Evolutionary conservation across 176 grass and related monocot species (phyloP), one percentile per base, ranked within the genome.

Genomic region (Themeda triandra): DNA sequence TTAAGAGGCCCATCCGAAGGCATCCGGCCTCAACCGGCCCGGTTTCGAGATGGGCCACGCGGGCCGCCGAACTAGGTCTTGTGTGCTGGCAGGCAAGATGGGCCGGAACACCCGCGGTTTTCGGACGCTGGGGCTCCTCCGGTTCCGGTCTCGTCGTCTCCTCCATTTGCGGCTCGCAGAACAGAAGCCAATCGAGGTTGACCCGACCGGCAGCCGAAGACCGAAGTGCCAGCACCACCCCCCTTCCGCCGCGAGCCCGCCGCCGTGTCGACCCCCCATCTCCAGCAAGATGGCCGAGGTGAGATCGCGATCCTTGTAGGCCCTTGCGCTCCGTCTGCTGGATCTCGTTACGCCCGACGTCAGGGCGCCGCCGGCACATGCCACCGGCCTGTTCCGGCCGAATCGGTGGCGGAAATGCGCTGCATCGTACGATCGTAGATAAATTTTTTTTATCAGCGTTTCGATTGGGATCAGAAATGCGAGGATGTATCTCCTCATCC

Each of bases 251-350:
- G 64, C 5, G 44, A 35, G 5, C 66, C 24, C 51, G 37, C 69
- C 80, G 64, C 21, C 67, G 10, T 21, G 37, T 63, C 37, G 21
- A 45, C 0, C 25, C 10, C 45, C 9, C 10, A 15, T n/a, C 39
- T 41, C 35, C 78, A 5, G 66, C 66, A 31, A 12, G 28, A 79
- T 86, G 84, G 75, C 66, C 23, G 75, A 86, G 75, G 84, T 79
- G 39, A 56, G 75, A 31, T 23, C 23, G 51, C 39, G 21, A 86
- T 79, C 84, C 21, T 35, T 8, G 1, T 6, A 10, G 4, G 0
- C 4, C 11, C 33, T 23, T 45, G 8, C 28, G 17, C 36, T 42
- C 18, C 14, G 29, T 56, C 63, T 5, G 12, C 1, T 36, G 73
- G 73, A 59, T 85, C 54, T 39, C 10, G 15, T 19, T 8, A 5